These are phyloP conservation scores for Sambucus nigra DNA, from an alignment of 129 eudicot species.

Conservation along the genomic window DNA sequence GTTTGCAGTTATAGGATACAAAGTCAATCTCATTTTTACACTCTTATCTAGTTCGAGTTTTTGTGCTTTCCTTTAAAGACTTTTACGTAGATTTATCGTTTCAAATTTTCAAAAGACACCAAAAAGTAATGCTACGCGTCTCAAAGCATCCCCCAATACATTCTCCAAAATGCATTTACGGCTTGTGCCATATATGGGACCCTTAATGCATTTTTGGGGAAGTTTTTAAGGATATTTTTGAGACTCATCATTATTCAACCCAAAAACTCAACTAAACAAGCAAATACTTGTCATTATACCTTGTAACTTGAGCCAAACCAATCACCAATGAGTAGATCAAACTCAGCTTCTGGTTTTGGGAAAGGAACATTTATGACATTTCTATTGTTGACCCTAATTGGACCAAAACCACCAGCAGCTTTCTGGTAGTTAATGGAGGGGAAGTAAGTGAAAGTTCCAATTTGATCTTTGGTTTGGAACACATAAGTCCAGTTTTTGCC, in stretches of 20 bases:
- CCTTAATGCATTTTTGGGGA: too few species aligned
- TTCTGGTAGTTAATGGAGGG: constrained; percentile 62
- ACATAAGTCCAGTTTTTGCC: constrained; percentile 69
- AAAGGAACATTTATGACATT: constrained; percentile 59
- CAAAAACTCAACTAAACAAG: background rate
- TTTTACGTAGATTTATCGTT: too few species aligned
- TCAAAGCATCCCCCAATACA: too few species aligned
- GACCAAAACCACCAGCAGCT: constrained; percentile 69
- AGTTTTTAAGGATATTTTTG: too few species aligned
- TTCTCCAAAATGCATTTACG: too few species aligned
- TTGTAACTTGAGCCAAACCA: constrained; percentile 39
- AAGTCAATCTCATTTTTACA: too few species aligned
- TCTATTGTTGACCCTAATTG: constrained; percentile 65
- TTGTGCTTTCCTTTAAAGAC: too few species aligned
- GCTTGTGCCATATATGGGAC: too few species aligned
- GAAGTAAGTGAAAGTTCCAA: constrained; percentile 53
- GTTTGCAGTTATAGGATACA: too few species aligned
- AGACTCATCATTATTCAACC: background rate
- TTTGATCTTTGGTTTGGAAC: constrained; percentile 62
- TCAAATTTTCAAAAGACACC: too few species aligned
- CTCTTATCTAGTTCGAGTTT: too few species aligned
- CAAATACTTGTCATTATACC: constrained; percentile 20
- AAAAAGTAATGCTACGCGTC: too few species aligned
- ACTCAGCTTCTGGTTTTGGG: constrained; percentile 75
- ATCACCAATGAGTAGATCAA: constrained; percentile 71